Evolutionary conservation across 2,329 filamentous ascomycete species (phyloP).

Genomic region (Colletotrichum chrysophilum): DNA sequence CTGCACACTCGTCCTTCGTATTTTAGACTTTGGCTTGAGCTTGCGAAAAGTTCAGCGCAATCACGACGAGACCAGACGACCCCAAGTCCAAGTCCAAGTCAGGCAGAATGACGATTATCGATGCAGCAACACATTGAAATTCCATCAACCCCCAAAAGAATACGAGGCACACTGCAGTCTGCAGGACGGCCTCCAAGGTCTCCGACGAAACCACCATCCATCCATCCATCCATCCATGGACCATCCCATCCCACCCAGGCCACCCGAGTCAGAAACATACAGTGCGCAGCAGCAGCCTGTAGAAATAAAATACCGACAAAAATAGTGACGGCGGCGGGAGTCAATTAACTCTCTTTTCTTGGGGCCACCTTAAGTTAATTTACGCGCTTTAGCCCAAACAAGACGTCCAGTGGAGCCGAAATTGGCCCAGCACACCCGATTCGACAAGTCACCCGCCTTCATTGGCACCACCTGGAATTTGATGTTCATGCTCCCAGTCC

Average conservation of each 20-base stretch:
- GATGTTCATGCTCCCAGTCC: neutral
- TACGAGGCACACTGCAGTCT: neutral
- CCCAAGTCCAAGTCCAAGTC: neutral
- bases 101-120: neutral
- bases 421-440: neutral
- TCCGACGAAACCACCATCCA: neutral
- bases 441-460: neutral
- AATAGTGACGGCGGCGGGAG: conserved; percentile 5
- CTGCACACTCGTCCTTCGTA: neutral
- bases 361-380: conserved; percentile 3
- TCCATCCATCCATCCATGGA: neutral
- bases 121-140: neutral
- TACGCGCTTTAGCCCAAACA: neutral
- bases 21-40: neutral
- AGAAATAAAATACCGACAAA: neutral
- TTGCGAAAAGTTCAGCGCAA: neutral
- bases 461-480: neutral
- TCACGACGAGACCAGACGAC: neutral
- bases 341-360: conserved; percentile 16
- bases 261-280: neutral
- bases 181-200: neutral
- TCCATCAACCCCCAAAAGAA: neutral
- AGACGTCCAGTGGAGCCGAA: neutral
- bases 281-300: neutral
- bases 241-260: neutral